A percentile compares a stretch with the other conserved stretches of the same genome.
phyloP scores from a whole-genome alignment of 1,284 basidiomycete genomes.

The Ustilago loliicola region DNA sequence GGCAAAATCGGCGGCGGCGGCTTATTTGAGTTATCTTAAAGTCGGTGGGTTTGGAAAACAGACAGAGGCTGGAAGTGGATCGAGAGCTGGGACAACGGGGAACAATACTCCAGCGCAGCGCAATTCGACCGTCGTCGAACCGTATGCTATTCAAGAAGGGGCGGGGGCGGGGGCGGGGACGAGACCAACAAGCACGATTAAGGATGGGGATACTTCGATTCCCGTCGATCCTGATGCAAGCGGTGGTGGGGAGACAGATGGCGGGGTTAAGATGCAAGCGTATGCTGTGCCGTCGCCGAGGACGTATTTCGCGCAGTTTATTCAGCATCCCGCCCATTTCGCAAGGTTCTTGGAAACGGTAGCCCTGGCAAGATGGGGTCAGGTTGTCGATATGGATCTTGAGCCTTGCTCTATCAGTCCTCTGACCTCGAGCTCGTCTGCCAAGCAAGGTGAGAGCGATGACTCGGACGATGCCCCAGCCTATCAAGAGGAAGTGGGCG shows the following conservation, averaged over 20 bases:
- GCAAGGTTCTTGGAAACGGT: constrained; percentile 90
- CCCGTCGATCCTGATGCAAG: constrained; percentile 16
- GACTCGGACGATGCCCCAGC: constrained; percentile 14
- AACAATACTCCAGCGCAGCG: constrained; percentile 29
- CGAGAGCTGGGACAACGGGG: constrained; percentile 12
- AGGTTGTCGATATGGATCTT: constrained; percentile 75
- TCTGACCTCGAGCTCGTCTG: no score
- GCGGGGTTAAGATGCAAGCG: constrained; percentile 34
- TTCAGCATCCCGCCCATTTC: constrained; percentile 87
- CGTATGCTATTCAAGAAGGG: constrained; percentile 25
- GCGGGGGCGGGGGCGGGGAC: constrained; percentile 7
- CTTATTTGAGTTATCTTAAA: constrained; percentile 56
- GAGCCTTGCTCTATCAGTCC: constrained; percentile 1
- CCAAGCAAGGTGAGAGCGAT: not conserved
- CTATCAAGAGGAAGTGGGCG: constrained; percentile 21
- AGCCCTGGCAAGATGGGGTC: constrained; percentile 83
- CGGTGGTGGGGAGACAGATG: constrained; percentile 3
- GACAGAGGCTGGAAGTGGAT: constrained; percentile 11
- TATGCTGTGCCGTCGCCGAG: constrained; percentile 82
- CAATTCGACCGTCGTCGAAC: constrained; percentile 39
- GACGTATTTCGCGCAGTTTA: constrained; percentile 92
- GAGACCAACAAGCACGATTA: constrained; percentile 26
- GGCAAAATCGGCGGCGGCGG: constrained; percentile 41
- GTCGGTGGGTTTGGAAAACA: constrained; percentile 51
- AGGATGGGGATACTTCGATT: constrained; percentile 12